Conservation (phyloP, 2,329 filamentous ascomycete species). For the Dactylellina sp. region DNA sequence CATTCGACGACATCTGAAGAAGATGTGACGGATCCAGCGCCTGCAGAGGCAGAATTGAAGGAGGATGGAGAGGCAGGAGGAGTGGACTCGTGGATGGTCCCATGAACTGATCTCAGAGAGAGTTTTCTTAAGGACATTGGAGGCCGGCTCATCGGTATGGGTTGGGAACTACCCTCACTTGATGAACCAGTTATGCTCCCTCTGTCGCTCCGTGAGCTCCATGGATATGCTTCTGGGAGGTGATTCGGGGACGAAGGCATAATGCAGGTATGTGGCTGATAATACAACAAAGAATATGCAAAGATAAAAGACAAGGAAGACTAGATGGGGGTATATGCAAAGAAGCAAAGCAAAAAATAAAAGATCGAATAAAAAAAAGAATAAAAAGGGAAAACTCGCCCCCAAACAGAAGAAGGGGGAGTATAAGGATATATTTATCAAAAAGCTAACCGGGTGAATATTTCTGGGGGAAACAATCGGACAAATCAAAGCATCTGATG, state of each 20-base stretch:
- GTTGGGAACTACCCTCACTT: constrained; percentile 40
- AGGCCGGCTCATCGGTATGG: constrained; percentile 51
- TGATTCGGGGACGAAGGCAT: constrained; percentile 39
- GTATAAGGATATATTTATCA: constrained; percentile 37
- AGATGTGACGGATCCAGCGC: constrained; percentile 44
- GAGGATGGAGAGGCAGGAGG: constrained; percentile 54
- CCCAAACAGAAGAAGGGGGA: constrained; percentile 6
- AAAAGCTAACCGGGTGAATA: constrained; percentile 4
- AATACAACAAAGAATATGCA: constrained; percentile 7
- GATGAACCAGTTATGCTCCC: constrained; percentile 48
- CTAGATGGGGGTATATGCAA: constrained; percentile 22
- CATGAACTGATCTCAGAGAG: constrained; percentile 55
- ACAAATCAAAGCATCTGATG: constrained; percentile 54
- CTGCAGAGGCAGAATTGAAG: constrained; percentile 47
- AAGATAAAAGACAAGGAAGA: not conserved
- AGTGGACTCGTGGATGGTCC: constrained; percentile 54
- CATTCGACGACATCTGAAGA: constrained; percentile 52
- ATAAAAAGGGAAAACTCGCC: not conserved
- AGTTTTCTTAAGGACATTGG: constrained; percentile 53
- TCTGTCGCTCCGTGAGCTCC: constrained; percentile 54
- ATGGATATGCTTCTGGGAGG: constrained; percentile 35
- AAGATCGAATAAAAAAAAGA: constrained; percentile 11
- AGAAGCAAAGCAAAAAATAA: not conserved
- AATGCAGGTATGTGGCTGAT: constrained; percentile 8
- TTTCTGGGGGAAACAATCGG: constrained; percentile 25